Conservation (phyloP, 371 early-diverging fungal genomes). For the Haplosporangium sp. region DNA sequence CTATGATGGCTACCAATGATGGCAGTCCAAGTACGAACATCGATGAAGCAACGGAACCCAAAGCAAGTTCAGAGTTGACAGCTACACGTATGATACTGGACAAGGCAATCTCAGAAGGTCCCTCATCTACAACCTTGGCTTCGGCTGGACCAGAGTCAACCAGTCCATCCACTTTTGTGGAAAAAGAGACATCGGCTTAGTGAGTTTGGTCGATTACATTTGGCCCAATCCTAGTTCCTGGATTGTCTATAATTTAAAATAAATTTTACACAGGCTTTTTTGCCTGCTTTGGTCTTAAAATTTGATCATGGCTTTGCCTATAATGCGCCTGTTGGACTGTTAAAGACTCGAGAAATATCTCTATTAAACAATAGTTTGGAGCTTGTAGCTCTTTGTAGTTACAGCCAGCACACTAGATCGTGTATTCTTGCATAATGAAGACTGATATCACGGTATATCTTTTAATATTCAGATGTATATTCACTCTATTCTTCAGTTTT, state of each 20-base stretch:
- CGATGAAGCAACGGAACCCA: background rate
- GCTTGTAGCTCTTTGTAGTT: too few relatives aligned
- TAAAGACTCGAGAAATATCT: too few relatives aligned
- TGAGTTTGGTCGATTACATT: background rate
- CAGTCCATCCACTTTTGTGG: slow-evolving; percentile 11
- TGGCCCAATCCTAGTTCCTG: background rate
- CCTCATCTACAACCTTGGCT: slow-evolving; percentile 25
- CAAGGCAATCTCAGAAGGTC: background rate
- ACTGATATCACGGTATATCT: too few relatives aligned
- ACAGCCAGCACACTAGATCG: too few relatives aligned
- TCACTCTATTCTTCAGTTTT: background rate
- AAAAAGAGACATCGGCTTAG: slow-evolving; percentile 4
- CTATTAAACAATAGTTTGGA: too few relatives aligned
- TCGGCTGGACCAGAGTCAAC: slow-evolving; percentile 55
- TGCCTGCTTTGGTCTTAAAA: too few relatives aligned
- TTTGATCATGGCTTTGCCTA: too few relatives aligned
- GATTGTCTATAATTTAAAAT: too few relatives aligned
- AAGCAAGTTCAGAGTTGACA: background rate
- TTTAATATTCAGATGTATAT: too few relatives aligned
- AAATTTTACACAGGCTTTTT: too few relatives aligned
- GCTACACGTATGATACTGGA: background rate
- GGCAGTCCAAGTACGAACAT: slow-evolving; percentile 1
- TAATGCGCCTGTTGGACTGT: too few relatives aligned
- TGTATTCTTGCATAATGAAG: too few relatives aligned
- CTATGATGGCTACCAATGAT: slow-evolving; percentile 14